Conservation (phyloP, 352 stramenopile genomes). For the Halophytophthora polymorphica region DNA sequence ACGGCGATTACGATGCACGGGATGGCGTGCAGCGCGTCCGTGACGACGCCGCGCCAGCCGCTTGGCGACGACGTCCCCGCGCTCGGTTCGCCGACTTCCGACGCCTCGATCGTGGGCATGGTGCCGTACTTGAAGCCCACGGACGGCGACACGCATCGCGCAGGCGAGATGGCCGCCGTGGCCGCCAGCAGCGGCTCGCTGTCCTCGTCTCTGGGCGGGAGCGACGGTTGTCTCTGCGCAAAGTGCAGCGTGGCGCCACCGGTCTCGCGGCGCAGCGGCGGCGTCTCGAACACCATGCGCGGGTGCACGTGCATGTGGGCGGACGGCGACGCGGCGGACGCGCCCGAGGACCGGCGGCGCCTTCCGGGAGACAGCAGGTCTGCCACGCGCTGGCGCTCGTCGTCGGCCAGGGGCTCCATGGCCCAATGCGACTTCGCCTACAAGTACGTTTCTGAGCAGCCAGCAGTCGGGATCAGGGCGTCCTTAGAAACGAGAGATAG, state of each 20-base stretch:
- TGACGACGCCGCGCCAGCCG: slow-evolving; percentile 24
- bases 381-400: slow-evolving; percentile 10
- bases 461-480: too few relatives aligned
- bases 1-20: slow-evolving; percentile 70
- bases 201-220: slow-evolving; percentile 14
- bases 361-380: slow-evolving; percentile 12
- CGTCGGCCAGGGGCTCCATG: slow-evolving; percentile 26
- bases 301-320: slow-evolving; percentile 11
- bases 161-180: slow-evolving; percentile 12
- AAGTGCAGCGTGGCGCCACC: slow-evolving; percentile 51
- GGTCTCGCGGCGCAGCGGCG: slow-evolving; percentile 58
- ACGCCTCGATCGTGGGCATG: slow-evolving; percentile 11
- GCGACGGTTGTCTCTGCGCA: slow-evolving; percentile 11
- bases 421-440: too few relatives aligned
- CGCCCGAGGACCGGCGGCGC: background rate
- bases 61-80: slow-evolving; percentile 9
- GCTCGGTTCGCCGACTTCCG: slow-evolving; percentile 13
- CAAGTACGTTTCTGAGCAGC: too few relatives aligned
- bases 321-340: slow-evolving; percentile 8
- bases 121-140: slow-evolving; percentile 23
- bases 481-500: too few relatives aligned
- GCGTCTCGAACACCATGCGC: slow-evolving; percentile 66
- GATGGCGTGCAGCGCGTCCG: slow-evolving; percentile 34
- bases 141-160: slow-evolving; percentile 14
- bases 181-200: slow-evolving; percentile 25